Percentiles rank a stretch among this genome's conserved stretches.
Evolutionary conservation across 768 basidiomycete genomes (phyloP).

Genomic region (Clitopilus passeckerianus): DNA sequence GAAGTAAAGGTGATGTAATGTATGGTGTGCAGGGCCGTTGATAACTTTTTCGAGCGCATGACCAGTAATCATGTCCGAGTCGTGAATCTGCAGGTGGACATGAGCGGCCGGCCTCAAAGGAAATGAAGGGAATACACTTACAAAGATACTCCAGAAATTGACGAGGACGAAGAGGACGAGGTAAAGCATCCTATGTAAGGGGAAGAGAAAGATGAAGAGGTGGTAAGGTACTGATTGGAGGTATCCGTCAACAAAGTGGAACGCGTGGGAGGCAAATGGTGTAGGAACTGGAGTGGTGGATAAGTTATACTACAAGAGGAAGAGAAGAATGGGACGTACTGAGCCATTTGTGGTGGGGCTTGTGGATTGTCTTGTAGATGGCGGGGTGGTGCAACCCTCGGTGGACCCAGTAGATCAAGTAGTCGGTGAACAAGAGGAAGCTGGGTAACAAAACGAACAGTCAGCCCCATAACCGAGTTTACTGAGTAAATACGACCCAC

Average conservation of each 20-base stretch:
- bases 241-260: constrained; percentile 95
- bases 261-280: constrained; percentile 95
- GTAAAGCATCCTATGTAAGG: constrained; percentile 81
- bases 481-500: constrained; percentile 35
- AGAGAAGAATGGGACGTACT: constrained; percentile 46
- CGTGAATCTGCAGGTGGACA: constrained; percentile 70
- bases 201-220: constrained; percentile 85
- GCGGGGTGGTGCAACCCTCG: constrained; percentile 80
- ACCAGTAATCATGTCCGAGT: constrained; percentile 97
- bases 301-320: constrained; percentile 1
- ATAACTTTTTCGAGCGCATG: constrained; percentile 84
- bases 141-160: constrained; percentile 92
- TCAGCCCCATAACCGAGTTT: neutral
- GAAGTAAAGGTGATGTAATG: constrained; percentile 94
- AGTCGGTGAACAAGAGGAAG: constrained; percentile 87
- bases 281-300: constrained; percentile 68
- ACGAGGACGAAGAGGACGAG: constrained; percentile 85
- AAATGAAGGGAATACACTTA: constrained; percentile 20
- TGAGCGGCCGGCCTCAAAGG: neutral
- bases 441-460: constrained; percentile 21
- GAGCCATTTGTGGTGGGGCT: constrained; percentile 99
- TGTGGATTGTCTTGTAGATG: constrained; percentile 89
- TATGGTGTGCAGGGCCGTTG: constrained; percentile 99
- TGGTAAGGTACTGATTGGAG: constrained; percentile 95
- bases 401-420: constrained; percentile 96